Percentiles rank a stretch among this genome's conserved stretches.
Evolutionary conservation across 148 eudicot genomes (phyloP).

Genomic region (Nepenthes mirabilis): DNA sequence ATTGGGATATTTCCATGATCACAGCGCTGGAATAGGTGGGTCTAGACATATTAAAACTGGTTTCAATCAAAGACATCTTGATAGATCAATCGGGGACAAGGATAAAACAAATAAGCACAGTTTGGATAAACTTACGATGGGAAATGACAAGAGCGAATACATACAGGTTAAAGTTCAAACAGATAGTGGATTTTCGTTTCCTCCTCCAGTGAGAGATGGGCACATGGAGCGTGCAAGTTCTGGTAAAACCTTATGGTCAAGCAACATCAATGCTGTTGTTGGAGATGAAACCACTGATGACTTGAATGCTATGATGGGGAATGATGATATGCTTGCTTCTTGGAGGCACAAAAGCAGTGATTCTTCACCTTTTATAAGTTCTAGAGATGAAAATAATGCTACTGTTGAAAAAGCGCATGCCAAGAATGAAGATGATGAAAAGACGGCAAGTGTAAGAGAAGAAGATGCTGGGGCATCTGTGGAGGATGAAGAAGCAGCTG

Average conservation of each 20-base stretch:
- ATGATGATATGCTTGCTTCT: conserved; percentile 48
- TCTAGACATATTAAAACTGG: conserved; percentile 26
- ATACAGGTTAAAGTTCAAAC: conserved; percentile 25
- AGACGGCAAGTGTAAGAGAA: conserved; percentile 31
- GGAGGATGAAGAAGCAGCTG: conserved; percentile 95
- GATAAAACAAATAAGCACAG: conserved; percentile 25
- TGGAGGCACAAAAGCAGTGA: conserved; percentile 62
- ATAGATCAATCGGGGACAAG: conserved; percentile 29
- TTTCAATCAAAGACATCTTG: conserved; percentile 19
- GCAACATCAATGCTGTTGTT: conserved; percentile 17
- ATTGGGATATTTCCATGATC: conserved; percentile 59
- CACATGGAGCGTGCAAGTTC: conserved; percentile 26
- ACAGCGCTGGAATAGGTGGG: conserved; percentile 36
- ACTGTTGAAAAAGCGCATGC: conserved; percentile 42
- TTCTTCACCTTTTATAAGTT: conserved; percentile 65
- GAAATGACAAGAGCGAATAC: conserved; percentile 25
- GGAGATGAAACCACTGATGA: conserved; percentile 29
- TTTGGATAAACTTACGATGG: conserved; percentile 28
- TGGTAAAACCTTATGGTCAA: conserved; percentile 52
- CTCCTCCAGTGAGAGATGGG: conserved; percentile 58
- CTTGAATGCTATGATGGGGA: conserved; percentile 17
- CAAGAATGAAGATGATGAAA: conserved; percentile 41
- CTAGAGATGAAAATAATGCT: conserved; percentile 47
- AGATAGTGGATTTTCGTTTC: conserved; percentile 76
- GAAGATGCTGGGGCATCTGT: conserved; percentile 58